Base-by-base conservation (phyloP, 306 rosid genomes). In the Benincasa hispida region DNA sequence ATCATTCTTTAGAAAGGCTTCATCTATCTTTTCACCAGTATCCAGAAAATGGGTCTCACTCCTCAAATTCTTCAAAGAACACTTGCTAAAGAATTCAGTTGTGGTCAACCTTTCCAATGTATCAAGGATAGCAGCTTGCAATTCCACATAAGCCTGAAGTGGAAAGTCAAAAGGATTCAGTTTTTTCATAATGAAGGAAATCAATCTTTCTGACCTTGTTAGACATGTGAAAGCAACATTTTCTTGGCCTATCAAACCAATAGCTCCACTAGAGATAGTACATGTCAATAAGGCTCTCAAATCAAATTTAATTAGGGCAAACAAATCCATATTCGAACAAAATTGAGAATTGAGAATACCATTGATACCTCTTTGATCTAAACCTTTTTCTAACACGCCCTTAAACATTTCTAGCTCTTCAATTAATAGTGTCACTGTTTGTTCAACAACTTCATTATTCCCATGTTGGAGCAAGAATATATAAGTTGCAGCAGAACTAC, bases 401-500 rank as follows among this genome's bases (percentile, higher is more conserved):
- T 86, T 91, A 81, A 93, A 89, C 79, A 89, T 35, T 82, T 84
- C 87, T 73, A 93, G 83, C 88, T 93, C 97, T 77, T 91, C 89
- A 45, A 61, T 82, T 87, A 93, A 76, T 54, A 79, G 84, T 72
- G 85, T 57, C 74, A 91, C 74, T 41, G 89, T 83, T 84, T 86
- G 91, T 74, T 93, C 86, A 12, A 91, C 98, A 81, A 93, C 92
- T 83, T 93, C 98, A 77, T 82, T 37, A 81, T 89, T 93, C 83
- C 87, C 89, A 22, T 93, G 97, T 77, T 93, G 97, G 86, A 93
- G 98, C 84, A 93, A 75, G 85, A 91, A 93, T 78, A 91, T 82
- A 84, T 91, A 93, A 75, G 97, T 93, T 79, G 96, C 98, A 57
- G 97, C 96, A 59, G 93, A 83, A 84, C 97, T 88, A 54, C 93